Evolutionary conservation across 139 green algal genomes (phyloP), one percentile per base, ranked within the genome.

Genomic region (Pycnococcus provasolii): DNA sequence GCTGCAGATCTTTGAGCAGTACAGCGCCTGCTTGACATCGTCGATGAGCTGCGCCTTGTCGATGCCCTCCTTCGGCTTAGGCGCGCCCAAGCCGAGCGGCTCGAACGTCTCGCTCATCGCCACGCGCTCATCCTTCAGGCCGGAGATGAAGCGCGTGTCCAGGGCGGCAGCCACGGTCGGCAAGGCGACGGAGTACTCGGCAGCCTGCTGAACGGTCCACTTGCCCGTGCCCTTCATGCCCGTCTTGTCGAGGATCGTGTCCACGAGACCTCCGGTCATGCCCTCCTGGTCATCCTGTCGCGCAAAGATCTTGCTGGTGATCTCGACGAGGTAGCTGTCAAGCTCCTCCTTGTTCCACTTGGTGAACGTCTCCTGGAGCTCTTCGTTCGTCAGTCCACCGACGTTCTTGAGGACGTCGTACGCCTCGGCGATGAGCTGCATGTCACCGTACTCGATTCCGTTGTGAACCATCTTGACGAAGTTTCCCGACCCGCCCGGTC

Each of bases 381-480:
- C 94, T 63, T 90, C 79, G 73, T 97, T 98, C 66, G 73, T 89
- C 47, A 99, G 75, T 0, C 93, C 92, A 8, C 93, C 94, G 53
- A 97, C 80, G 4, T 80, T 91, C 68, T 90, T 90, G 1, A 99
- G 81, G 7, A 99, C 73, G 76, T 98, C 94, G 74, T 99, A 99
- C 69, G 77, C 71, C 65, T 97, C 91, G n/a, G 81, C 78, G 73
- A 96, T 96, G 64, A 97, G 85, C 87, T 97, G 92, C 94, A 99
- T 99, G 82, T 99, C 94, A 5, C 93, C 94, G 71, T 99, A 99
- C 86, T 99, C 94, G 72, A 99, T 99, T 74, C 94, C 94, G 75
- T 99, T 99, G 88, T 99, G 94, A 66, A 99, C 90, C 94, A 98
- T 98, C 88, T 99, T 99, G 6, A 99, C 94, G 66, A 91, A 99